Conservation (phyloP, 805 yeast species). For the Starmerella bombicola region DNA sequence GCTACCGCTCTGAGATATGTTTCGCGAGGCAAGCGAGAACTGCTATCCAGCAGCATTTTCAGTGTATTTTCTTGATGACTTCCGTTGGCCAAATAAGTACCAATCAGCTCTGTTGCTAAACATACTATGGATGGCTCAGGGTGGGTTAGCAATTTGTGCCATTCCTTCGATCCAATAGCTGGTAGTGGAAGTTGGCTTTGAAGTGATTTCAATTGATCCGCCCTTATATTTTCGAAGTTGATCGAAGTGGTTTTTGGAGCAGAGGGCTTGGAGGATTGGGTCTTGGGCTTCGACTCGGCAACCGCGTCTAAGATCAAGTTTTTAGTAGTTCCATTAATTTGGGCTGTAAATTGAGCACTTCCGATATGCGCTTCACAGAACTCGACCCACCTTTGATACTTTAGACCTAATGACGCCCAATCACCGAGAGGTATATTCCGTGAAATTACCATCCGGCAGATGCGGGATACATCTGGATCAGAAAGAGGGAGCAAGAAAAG, state of each 20-base stretch:
- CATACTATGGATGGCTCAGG: constrained; percentile 4
- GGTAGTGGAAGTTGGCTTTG: neutral
- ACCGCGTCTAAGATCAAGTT: too few relatives aligned
- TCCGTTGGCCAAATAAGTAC: constrained; percentile 8
- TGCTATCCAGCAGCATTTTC: constrained; percentile 3
- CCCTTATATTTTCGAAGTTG: neutral
- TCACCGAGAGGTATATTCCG: neutral
- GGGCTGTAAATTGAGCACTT: neutral
- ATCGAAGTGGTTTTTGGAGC: too few relatives aligned
- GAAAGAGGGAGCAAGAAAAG: constrained; percentile 5
- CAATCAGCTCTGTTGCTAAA: constrained; percentile 9
- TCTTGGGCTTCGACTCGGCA: too few relatives aligned
- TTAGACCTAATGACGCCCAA: constrained; percentile 7
- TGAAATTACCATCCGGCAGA: neutral
- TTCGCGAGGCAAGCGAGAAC: constrained; percentile 4
- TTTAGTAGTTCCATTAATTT: too few relatives aligned
- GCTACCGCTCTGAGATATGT: constrained; percentile 7
- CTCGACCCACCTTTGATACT: constrained; percentile 3
- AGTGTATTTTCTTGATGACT: constrained; percentile 11
- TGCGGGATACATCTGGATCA: constrained; percentile 7
- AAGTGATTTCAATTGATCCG: neutral
- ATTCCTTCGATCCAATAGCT: neutral
- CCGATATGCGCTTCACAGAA: constrained; percentile 2
- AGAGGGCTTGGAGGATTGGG: too few relatives aligned
- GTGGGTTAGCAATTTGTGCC: constrained; percentile 5